Conservation (phyloP, 257 asterid genomes). For the Thymus mandschuricus region DNA sequence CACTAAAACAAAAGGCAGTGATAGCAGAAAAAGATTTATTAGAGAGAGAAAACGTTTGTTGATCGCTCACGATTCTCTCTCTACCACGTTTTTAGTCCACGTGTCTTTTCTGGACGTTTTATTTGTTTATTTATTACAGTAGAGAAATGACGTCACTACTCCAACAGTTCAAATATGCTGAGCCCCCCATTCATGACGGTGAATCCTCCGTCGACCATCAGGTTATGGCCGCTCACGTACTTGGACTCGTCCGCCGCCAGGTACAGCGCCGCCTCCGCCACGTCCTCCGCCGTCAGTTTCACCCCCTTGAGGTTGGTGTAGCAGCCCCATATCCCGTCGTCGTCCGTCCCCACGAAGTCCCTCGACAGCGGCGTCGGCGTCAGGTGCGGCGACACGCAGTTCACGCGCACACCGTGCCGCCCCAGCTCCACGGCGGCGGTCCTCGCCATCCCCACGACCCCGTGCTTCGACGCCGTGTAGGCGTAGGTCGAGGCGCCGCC, state of each 20-base stretch:
- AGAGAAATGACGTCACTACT: too few relatives aligned
- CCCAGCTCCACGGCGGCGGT: slow-evolving; percentile 43
- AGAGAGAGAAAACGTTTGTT: background rate
- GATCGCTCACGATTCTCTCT: background rate
- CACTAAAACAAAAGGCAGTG: slow-evolving; percentile 11
- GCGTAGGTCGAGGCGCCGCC: slow-evolving; percentile 40
- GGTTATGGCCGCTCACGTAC: background rate
- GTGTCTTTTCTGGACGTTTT: too few relatives aligned
- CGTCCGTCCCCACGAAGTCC: background rate
- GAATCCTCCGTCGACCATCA: background rate
- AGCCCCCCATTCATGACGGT: background rate
- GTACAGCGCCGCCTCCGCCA: slow-evolving; percentile 8
- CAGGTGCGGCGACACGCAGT: slow-evolving; percentile 40
- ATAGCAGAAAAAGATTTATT: slow-evolving; percentile 19
- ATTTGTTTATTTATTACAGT: too few relatives aligned
- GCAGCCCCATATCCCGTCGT: background rate
- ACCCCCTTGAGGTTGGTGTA: background rate
- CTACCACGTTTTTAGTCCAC: too few relatives aligned
- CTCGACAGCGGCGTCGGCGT: slow-evolving; percentile 26
- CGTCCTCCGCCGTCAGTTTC: background rate
- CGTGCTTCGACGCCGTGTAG: slow-evolving; percentile 41
- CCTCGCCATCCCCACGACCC: slow-evolving; percentile 39
- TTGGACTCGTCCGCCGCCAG: background rate
- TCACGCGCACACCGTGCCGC: slow-evolving; percentile 37
- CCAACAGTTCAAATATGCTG: background rate